A percentile compares a stretch with the other conserved stretches of the same genome.
phyloP scores from a whole-genome alignment of 441 rosid genomes.

The California macrophylla region DNA sequence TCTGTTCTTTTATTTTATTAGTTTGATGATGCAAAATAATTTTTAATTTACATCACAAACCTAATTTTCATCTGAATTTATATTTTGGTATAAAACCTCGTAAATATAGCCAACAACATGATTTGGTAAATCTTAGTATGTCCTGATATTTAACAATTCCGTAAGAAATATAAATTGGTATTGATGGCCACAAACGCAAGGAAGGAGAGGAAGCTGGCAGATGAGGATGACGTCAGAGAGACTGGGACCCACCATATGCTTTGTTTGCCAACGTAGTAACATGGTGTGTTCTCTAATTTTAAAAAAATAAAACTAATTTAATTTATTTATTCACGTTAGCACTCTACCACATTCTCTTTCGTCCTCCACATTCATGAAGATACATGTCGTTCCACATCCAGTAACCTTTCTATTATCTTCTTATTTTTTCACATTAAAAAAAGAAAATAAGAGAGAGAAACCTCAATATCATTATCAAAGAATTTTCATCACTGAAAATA shows the following conservation, averaged over 20 bases:
- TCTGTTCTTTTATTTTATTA: no score
- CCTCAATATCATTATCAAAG: not conserved
- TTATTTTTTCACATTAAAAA: not conserved
- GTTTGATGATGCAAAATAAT: no score
- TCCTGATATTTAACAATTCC: no score
- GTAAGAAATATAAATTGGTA: no score
- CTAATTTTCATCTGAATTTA: no score
- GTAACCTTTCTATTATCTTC: not conserved
- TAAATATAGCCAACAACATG: no score
- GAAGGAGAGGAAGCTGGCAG: not conserved
- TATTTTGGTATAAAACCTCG: no score
- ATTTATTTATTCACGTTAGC: not conserved
- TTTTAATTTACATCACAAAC: no score
- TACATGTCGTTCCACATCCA: constrained; percentile 14
- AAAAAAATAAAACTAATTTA: no score
- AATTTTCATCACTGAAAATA: constrained; percentile 26
- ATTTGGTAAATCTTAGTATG: no score
- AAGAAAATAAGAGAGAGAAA: not conserved
- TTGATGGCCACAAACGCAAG: no score
- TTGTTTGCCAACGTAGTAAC: constrained; percentile 27
- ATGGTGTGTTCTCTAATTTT: constrained; percentile 22
- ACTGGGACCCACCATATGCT: constrained; percentile 16
- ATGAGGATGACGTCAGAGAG: not conserved
- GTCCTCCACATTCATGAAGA: constrained; percentile 12
- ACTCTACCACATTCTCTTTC: constrained; percentile 11